These are phyloP conservation scores for Basipetospora chlamydospora DNA, from an alignment of 2,329 filamentous ascomycete species.

Conservation along the genomic window DNA sequence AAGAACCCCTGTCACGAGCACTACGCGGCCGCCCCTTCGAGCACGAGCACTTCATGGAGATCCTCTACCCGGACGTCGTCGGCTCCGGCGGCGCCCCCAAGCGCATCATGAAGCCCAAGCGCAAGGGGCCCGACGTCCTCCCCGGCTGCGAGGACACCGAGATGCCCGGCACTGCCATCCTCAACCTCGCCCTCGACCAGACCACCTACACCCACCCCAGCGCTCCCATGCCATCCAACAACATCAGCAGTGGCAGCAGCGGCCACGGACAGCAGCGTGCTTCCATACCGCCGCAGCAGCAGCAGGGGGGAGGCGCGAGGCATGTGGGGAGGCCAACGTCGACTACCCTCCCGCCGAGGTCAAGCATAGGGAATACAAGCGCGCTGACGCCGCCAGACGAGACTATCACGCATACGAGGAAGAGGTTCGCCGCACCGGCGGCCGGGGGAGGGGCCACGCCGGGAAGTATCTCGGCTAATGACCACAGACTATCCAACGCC, in stretches of 20 bases:
- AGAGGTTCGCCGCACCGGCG: constrained; percentile 16
- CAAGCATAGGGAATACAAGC: constrained; percentile 23
- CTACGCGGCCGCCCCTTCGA: constrained; percentile 43
- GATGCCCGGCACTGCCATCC: constrained; percentile 30
- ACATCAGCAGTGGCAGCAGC: constrained; percentile 13
- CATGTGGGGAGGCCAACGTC: constrained; percentile 14
- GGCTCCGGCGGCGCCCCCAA: constrained; percentile 45
- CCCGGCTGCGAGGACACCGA: constrained; percentile 28
- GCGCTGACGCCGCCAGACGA: constrained; percentile 44
- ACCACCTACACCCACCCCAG: constrained; percentile 9
- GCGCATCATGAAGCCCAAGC: constrained; percentile 39
- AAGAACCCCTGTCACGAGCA: constrained; percentile 42
- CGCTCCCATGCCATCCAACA: constrained; percentile 7
- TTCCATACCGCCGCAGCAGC: not conserved
- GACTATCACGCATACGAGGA: constrained; percentile 25
- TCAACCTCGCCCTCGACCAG: constrained; percentile 27
- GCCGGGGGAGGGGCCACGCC: constrained; percentile 19
- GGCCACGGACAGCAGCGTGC: constrained; percentile 5
- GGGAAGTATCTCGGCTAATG: too few species aligned
- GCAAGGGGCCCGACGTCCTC: constrained; percentile 31
- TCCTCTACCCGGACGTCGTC: constrained; percentile 44
- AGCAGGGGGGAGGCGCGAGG: too few species aligned
- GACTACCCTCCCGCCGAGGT: constrained; percentile 23
- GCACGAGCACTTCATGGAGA: constrained; percentile 45
- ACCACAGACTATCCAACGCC: not conserved